A percentile compares a stretch with the other conserved stretches of the same genome.
Conservation (phyloP, 176 grass and related monocot species). For the Phragmites australis region DNA sequence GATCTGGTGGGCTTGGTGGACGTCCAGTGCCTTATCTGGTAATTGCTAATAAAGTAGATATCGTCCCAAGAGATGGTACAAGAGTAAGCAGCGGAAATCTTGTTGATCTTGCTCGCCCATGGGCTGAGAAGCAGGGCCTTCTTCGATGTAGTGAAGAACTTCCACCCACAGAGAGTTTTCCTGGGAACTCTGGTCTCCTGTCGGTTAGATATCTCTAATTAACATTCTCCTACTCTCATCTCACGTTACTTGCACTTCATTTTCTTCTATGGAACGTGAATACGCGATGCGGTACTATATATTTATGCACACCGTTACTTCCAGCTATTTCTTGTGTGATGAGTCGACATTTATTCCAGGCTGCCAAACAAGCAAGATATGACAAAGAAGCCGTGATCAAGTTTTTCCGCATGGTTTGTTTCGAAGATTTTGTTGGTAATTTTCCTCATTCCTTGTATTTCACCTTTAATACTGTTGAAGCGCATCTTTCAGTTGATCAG, state of each 20-base stretch:
- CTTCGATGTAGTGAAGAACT: constrained; percentile 84
- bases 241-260: constrained; percentile 10
- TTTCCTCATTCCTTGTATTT: background rate
- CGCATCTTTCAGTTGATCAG: constrained; percentile 78
- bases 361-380: constrained; percentile 83
- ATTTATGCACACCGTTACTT: background rate
- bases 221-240: background rate
- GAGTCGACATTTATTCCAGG: constrained; percentile 35
- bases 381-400: constrained; percentile 89
- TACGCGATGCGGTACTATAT: background rate
- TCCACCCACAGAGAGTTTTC: constrained; percentile 79
- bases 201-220: constrained; percentile 67
- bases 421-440: constrained; percentile 17
- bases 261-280: background rate
- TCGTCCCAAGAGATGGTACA: constrained; percentile 57
- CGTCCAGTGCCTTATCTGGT: constrained; percentile 97
- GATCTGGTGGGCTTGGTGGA: constrained; percentile 88
- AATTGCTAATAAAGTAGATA: constrained; percentile 87
- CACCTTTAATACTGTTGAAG: constrained; percentile 27
- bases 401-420: constrained; percentile 87
- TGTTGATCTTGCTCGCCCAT: constrained; percentile 80
- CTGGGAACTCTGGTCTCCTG: constrained; percentile 65
- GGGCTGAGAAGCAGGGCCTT: constrained; percentile 88
- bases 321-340: background rate
- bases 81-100: constrained; percentile 80